These are phyloP conservation scores for Melanomma pulvis-pyrius DNA, from an alignment of 495 filamentous ascomycete genomes.

Conservation along the genomic window DNA sequence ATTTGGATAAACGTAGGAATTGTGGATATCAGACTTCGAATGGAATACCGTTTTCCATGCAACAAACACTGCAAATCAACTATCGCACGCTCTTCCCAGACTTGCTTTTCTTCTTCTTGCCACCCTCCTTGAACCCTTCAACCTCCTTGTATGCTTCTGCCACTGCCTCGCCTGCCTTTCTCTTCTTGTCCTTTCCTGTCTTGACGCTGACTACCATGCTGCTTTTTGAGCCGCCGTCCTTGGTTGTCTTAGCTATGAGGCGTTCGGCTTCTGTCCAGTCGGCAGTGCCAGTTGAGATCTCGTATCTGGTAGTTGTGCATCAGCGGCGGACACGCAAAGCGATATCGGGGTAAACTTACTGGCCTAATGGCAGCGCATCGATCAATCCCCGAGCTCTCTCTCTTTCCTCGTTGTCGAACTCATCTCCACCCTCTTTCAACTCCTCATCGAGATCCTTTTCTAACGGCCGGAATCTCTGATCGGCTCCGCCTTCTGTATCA, in stretches of 20 bases:
- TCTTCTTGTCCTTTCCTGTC: slow-evolving; percentile 66
- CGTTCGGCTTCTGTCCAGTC: slow-evolving; percentile 86
- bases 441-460: slow-evolving; percentile 81
- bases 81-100: slow-evolving; percentile 14
- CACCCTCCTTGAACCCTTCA: slow-evolving; percentile 62
- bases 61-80: not conserved
- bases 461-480: slow-evolving; percentile 61
- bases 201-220: slow-evolving; percentile 83
- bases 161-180: slow-evolving; percentile 75
- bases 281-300: slow-evolving; percentile 69
- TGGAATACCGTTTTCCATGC: not conserved
- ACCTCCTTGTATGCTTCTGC: slow-evolving; percentile 65
- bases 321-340: not conserved
- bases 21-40: not conserved
- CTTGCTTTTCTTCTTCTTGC: slow-evolving; percentile 42
- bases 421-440: slow-evolving; percentile 77
- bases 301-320: slow-evolving; percentile 61
- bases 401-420: slow-evolving; percentile 68
- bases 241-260: slow-evolving; percentile 59
- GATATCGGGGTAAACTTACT: slow-evolving; percentile 55
- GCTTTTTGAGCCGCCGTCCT: slow-evolving; percentile 54
- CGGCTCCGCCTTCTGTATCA: slow-evolving; percentile 14
- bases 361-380: slow-evolving; percentile 82
- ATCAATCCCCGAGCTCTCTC: slow-evolving; percentile 84
- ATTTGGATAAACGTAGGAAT: not conserved